These are phyloP conservation scores for Melampsora allii-populina DNA, from an alignment of 1,284 basidiomycete genomes.

Conservation along the genomic window DNA sequence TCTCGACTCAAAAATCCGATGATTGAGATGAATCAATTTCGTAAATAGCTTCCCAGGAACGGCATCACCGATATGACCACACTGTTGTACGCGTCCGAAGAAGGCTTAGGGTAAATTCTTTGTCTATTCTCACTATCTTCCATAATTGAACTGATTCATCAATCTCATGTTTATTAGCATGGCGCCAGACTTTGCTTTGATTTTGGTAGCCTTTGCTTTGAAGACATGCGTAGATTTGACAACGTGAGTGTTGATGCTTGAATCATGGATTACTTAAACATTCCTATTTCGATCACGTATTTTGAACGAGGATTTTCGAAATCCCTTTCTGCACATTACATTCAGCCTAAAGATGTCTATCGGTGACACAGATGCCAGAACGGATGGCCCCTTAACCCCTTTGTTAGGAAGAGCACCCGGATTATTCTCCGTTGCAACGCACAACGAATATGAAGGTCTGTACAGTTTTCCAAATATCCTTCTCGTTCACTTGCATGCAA, in stretches of 20 bases:
- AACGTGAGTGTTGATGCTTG: neutral
- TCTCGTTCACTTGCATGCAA: too few relatives aligned
- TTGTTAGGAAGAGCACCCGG: slow-evolving; percentile 4
- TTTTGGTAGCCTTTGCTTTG: too few relatives aligned
- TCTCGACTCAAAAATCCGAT: neutral
- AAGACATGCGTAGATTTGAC: too few relatives aligned
- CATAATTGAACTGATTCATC: too few relatives aligned
- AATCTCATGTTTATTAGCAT: too few relatives aligned
- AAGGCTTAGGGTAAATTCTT: neutral
- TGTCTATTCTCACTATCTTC: neutral
- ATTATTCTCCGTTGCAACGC: neutral
- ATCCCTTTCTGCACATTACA: neutral
- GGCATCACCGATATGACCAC: neutral
- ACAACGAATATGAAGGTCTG: slow-evolving; percentile 1
- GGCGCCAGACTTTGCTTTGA: too few relatives aligned
- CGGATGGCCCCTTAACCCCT: neutral
- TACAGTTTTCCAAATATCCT: too few relatives aligned
- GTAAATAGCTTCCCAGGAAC: neutral
- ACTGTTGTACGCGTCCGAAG: neutral
- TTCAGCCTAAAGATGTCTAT: slow-evolving; percentile 4
- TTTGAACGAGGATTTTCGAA: neutral
- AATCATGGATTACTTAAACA: neutral
- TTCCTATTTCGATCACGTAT: neutral
- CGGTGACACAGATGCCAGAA: neutral
- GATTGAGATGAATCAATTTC: neutral